Evolutionary conservation across 1,139 yeast genomes (phyloP).

Genomic region (Saccharomyces hybrid): DNA sequence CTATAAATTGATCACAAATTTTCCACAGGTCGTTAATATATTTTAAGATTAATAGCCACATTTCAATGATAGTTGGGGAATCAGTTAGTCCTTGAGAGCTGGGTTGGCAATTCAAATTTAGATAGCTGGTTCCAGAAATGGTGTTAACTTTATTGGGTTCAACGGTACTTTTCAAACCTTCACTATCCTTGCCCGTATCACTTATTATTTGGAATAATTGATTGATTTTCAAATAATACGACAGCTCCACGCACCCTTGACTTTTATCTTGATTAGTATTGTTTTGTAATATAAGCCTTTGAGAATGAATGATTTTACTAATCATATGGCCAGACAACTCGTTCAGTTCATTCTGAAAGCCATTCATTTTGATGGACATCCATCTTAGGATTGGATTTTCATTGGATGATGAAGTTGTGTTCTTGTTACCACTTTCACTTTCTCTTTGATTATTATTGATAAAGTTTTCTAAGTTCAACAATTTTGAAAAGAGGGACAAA

Average conservation of each 20-base stretch:
- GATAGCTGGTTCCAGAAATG: background rate
- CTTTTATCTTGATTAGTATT: constrained; percentile 23
- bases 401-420: constrained; percentile 7
- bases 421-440: constrained; percentile 3
- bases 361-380: constrained; percentile 42
- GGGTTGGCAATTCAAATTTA: background rate
- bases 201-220: constrained; percentile 14
- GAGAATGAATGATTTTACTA: constrained; percentile 33
- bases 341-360: constrained; percentile 34
- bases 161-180: background rate
- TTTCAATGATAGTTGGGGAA: constrained; percentile 41
- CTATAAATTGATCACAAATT: constrained; percentile 31
- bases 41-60: constrained; percentile 46
- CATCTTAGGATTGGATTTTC: constrained; percentile 63
- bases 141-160: background rate
- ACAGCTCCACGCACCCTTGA: constrained; percentile 23
- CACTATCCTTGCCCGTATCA: background rate
- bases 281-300: constrained; percentile 30
- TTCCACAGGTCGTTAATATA: constrained; percentile 38
- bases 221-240: constrained; percentile 21
- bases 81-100: constrained; percentile 33
- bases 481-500: constrained; percentile 47
- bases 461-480: constrained; percentile 48
- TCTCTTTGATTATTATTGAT: constrained; percentile 1
- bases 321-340: constrained; percentile 30